Evolutionary conservation across 352 stramenopile species (phyloP).

Genomic region (Pythium coloratum): DNA sequence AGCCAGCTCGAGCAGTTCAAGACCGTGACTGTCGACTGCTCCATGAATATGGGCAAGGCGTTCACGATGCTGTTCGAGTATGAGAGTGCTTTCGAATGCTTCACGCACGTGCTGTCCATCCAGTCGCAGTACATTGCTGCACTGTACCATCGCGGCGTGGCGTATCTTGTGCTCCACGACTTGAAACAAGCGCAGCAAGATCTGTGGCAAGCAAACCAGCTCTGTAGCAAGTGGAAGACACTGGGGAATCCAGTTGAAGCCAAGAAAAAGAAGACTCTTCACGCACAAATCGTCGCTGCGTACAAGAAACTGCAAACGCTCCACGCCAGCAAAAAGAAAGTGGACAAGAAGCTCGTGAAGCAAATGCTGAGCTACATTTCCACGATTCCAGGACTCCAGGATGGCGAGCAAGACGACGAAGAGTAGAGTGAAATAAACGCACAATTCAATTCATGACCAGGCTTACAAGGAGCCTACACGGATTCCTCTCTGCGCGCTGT

Average conservation of each 20-base stretch:
- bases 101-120: conserved; percentile 44
- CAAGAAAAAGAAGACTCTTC: conserved; percentile 40
- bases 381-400: conserved; percentile 60
- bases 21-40: conserved; percentile 58
- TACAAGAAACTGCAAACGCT: conserved; percentile 78
- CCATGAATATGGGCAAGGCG: conserved; percentile 84
- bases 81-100: conserved; percentile 57
- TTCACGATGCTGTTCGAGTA: conserved; percentile 57
- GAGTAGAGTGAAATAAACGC: conserved; percentile 15
- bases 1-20: conserved; percentile 48
- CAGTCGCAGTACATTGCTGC: conserved; percentile 52
- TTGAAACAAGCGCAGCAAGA: conserved; percentile 63
- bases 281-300: conserved; percentile 51
- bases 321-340: conserved; percentile 72
- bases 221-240: conserved; percentile 51
- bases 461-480: conserved; percentile 54
- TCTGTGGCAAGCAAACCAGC: conserved; percentile 64
- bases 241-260: conserved; percentile 22
- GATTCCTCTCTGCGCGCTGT: conserved; percentile 68
- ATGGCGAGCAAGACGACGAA: conserved; percentile 16
- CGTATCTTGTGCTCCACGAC: conserved; percentile 63
- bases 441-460: neutral
- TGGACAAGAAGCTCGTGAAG: conserved; percentile 84
- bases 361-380: conserved; percentile 82
- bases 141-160: conserved; percentile 70